Base-by-base conservation (phyloP, 163 green algal genomes). In the Scenedesmus sp. region DNA sequence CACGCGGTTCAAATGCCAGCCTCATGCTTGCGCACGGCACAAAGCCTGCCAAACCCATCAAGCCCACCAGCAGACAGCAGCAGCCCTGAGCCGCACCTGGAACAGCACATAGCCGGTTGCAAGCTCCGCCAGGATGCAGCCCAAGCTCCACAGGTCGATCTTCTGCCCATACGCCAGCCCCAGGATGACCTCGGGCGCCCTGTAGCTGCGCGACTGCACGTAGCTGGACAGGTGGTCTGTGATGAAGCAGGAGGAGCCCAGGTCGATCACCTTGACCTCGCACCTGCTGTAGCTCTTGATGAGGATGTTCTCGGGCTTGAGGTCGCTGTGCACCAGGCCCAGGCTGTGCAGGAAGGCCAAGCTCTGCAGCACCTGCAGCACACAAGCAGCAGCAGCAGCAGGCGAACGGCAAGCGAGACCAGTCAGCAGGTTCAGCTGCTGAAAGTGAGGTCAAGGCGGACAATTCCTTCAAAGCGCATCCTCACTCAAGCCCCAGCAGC, bases 241-340 rank as follows among this genome's bases (percentile, higher is more conserved):
- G 83, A 94, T 94, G 93, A 98, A 99, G 95, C 98, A 99, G 72
- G 95, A 97, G 53, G 94, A 98, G 46, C 98, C 98, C 26, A 99
- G 93, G 93, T 99, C 98, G 87, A 99, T 99, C 20, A 99, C 94
- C 94, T 99, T 99, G 84, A 96, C 94, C 91, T 96, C 90, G 42
- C 81, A 98, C 89, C 94, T 94, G 90, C 88, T 96, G 93, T 98
- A 98, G 93, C 88, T 96, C 87, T 98, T 97, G 90, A 99, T 97
- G 72, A 99, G 94, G 87, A 99, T 99, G 94, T 99, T 99, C 83
- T 99, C 98, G 3, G 98, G 98, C 94, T 99, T 99, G 30, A 99
- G 93, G 93, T 99, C 98, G 46, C 96, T 97, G 93, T 99, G 98
- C 83, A 99, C 98, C 44, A 99, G 93, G 30, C 94, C 96, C 42